Percentiles rank a stretch among this genome's conserved stretches.
phyloP scores from a whole-genome alignment of 176 grass and related monocot genomes.

The Carex myosuroides region DNA sequence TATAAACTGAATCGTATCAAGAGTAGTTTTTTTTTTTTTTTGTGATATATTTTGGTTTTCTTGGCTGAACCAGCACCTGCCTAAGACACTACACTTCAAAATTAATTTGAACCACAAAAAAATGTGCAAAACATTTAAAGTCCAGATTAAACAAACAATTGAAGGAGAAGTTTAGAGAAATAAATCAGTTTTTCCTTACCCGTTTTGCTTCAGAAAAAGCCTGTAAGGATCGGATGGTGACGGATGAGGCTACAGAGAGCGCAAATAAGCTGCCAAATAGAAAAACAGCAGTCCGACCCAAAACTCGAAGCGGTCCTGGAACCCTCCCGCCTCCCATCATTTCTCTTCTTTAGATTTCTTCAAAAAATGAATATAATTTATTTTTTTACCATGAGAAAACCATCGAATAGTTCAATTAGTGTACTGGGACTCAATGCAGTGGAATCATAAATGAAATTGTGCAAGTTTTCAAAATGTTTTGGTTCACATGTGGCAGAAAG shows the following conservation, averaged over 20 bases:
- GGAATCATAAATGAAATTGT: background rate
- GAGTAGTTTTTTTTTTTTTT: background rate
- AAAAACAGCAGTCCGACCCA: constrained; percentile 37
- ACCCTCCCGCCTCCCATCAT: constrained; percentile 27
- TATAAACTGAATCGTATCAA: background rate
- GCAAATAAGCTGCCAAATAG: constrained; percentile 56
- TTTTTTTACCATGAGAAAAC: background rate
- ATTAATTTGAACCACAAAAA: background rate
- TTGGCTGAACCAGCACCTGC: background rate
- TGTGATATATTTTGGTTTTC: background rate
- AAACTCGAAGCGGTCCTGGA: constrained; percentile 40
- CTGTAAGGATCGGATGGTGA: constrained; percentile 57
- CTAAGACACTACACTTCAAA: background rate
- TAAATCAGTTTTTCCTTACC: constrained; percentile 13
- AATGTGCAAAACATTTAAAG: background rate
- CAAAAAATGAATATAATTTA: background rate
- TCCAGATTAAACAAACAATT: background rate
- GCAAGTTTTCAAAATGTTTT: background rate
- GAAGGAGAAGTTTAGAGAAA: background rate
- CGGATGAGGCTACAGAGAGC: constrained; percentile 43
- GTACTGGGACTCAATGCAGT: background rate
- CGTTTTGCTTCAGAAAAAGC: constrained; percentile 60
- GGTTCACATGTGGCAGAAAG: background rate
- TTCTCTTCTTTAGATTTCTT: background rate
- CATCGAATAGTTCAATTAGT: background rate